Conservation (phyloP, 2,329 filamentous ascomycete genomes). For the Fusarium sp. region DNA sequence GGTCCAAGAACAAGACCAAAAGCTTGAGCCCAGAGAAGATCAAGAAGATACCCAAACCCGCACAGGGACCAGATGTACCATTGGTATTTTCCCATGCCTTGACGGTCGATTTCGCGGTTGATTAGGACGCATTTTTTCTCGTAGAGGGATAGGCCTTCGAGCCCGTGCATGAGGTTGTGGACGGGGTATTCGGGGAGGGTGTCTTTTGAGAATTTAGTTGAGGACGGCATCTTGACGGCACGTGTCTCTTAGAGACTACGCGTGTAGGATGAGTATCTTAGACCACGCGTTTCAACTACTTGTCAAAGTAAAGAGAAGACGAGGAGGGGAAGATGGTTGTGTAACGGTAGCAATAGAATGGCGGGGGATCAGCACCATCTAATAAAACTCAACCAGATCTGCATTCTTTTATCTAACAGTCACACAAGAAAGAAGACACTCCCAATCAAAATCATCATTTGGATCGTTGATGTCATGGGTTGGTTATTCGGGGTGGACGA, state of each 20-base stretch:
- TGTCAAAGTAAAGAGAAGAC: not conserved
- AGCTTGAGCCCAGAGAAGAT: slow-evolving; percentile 68
- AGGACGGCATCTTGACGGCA: not conserved
- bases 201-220: not conserved
- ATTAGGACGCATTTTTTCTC: slow-evolving; percentile 52
- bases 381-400: not conserved
- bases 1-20: slow-evolving; percentile 66
- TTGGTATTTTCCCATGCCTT: slow-evolving; percentile 65
- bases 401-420: not conserved
- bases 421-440: not conserved
- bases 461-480: slow-evolving; percentile 4
- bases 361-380: not conserved
- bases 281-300: not conserved
- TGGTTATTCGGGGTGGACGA: not conserved
- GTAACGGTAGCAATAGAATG: slow-evolving; percentile 4
- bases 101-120: slow-evolving; percentile 60
- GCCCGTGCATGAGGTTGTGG: not conserved
- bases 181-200: not conserved
- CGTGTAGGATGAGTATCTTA: no score
- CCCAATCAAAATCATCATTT: not conserved
- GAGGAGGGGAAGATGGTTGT: not conserved
- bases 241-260: no score
- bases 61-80: slow-evolving; percentile 64
- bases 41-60: slow-evolving; percentile 66
- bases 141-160: slow-evolving; percentile 47